Evolutionary conservation across 768 basidiomycete genomes (phyloP).

Genomic region (Candolleomyces eurysporus): DNA sequence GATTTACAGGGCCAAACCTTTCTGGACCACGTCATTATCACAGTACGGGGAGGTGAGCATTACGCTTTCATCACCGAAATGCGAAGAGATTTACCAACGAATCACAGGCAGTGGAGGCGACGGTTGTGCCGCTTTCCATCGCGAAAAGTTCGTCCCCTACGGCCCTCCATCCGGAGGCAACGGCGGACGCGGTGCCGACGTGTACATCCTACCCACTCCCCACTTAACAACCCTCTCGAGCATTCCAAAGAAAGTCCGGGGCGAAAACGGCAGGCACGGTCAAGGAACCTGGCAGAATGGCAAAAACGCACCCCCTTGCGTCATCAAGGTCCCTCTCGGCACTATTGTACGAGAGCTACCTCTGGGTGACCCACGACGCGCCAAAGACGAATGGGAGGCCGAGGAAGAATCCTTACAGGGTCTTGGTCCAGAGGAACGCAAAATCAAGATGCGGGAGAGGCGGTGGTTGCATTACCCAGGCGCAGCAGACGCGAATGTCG

Average conservation of each 20-base stretch:
- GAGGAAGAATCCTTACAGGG: slow-evolving; percentile 59
- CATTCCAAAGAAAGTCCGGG: slow-evolving; percentile 67
- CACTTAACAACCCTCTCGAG: slow-evolving; percentile 76
- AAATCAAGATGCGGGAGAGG: slow-evolving; percentile 57
- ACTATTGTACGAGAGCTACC: slow-evolving; percentile 82
- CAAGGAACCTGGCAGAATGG: slow-evolving; percentile 90
- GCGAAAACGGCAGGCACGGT: slow-evolving; percentile 66
- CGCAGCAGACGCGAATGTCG: slow-evolving; percentile 57
- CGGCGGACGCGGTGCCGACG: slow-evolving; percentile 85
- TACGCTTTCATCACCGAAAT: background rate
- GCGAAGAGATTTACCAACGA: background rate
- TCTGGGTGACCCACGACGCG: slow-evolving; percentile 61
- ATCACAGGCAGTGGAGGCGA: slow-evolving; percentile 82
- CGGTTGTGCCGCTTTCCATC: slow-evolving; percentile 91
- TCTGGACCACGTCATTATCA: slow-evolving; percentile 79
- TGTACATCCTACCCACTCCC: slow-evolving; percentile 80
- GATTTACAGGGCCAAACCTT: slow-evolving; percentile 68
- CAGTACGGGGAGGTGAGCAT: slow-evolving; percentile 66
- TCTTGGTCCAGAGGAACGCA: slow-evolving; percentile 45
- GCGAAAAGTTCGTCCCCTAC: slow-evolving; percentile 79
- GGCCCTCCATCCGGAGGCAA: slow-evolving; percentile 94
- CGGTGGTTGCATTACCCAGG: slow-evolving; percentile 84
- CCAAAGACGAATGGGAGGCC: slow-evolving; percentile 69
- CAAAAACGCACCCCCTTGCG: slow-evolving; percentile 62
- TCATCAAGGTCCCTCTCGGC: slow-evolving; percentile 85